Base-by-base conservation (phyloP, 352 stramenopile species). In the Pythium dissimile region DNA sequence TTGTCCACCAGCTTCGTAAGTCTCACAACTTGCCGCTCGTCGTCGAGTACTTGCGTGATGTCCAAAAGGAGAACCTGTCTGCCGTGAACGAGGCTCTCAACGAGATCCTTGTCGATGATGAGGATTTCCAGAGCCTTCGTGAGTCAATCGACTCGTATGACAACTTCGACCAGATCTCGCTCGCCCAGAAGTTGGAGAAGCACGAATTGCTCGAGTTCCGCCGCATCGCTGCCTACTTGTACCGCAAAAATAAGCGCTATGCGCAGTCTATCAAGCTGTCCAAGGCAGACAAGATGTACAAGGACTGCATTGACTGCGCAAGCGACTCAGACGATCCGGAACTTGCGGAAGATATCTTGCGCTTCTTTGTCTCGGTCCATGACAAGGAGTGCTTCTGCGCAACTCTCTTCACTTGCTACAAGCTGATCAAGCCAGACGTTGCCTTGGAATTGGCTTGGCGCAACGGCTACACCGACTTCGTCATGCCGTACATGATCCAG, bases 251-350 rank as follows among this genome's bases (percentile, higher is more conserved):
- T 84, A 98, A 99, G 81, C 96, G 97, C 55, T 99, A 96, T 77
- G 77, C 88, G 58, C 95, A 99, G 75, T 97, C 92, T 32, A 96
- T 99, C 61, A 96, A 98, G 58, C 81, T 99, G 55, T 99, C 95
- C 20, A 99, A 99, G 91, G 94, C 93, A 32, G 97, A 99, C 84
- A 98, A 98, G 67, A 99, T 99, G 97, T 99, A 98, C 93, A 99
- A 99, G 83, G 97, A 99, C 62, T 98, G 96, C 69, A 99, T 99
- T 64, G 97, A 99, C 67, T 99, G 97, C 54, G 97, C 96, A 24
- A 96, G 95, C 32, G 93, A 98, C 69, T 99, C 96, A 49, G 84
- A 91, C 34, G 95, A 99, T 65, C 69, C 80, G 32, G 95, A 99
- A 31, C 89, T 99, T 21, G 97, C 97, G 21, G 97, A 99, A 67